These are phyloP conservation scores for Colletotrichum cuscutae DNA, from an alignment of 2,329 filamentous ascomycete species.

Conservation along the genomic window DNA sequence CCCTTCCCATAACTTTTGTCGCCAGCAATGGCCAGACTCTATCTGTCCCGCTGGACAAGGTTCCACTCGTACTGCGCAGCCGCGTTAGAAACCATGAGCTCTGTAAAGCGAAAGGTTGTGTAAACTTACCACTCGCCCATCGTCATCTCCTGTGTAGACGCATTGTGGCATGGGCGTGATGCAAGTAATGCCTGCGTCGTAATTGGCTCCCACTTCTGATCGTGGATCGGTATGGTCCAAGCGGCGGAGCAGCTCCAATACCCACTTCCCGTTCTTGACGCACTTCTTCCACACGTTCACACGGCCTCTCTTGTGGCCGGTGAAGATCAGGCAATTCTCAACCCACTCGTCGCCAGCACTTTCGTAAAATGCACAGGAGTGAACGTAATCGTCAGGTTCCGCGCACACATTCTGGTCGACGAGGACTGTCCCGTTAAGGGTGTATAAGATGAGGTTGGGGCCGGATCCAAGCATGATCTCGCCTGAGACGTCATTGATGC, in stretches of 20 bases:
- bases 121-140: slow-evolving; percentile 81
- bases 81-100: slow-evolving; percentile 18
- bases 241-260: slow-evolving; percentile 80
- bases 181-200: slow-evolving; percentile 81
- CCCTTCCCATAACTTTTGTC: neutral
- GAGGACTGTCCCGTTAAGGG: slow-evolving; percentile 86
- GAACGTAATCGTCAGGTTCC: slow-evolving; percentile 77
- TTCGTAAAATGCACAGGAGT: slow-evolving; percentile 92
- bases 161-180: slow-evolving; percentile 84
- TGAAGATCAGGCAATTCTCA: slow-evolving; percentile 86
- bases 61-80: slow-evolving; percentile 70
- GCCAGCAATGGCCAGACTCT: slow-evolving; percentile 48
- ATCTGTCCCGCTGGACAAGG: slow-evolving; percentile 66
- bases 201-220: slow-evolving; percentile 67
- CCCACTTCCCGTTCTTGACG: slow-evolving; percentile 72
- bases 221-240: slow-evolving; percentile 82
- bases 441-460: slow-evolving; percentile 80
- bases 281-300: slow-evolving; percentile 81
- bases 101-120: rapidly evolving
- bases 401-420: slow-evolving; percentile 84
- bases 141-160: slow-evolving; percentile 94
- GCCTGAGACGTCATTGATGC: slow-evolving; percentile 90
- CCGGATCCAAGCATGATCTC: slow-evolving; percentile 89
- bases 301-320: slow-evolving; percentile 84
- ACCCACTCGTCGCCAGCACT: slow-evolving; percentile 92